phyloP scores from a whole-genome alignment of 2,329 filamentous ascomycete genomes.

The Leptographium radiaticola region DNA sequence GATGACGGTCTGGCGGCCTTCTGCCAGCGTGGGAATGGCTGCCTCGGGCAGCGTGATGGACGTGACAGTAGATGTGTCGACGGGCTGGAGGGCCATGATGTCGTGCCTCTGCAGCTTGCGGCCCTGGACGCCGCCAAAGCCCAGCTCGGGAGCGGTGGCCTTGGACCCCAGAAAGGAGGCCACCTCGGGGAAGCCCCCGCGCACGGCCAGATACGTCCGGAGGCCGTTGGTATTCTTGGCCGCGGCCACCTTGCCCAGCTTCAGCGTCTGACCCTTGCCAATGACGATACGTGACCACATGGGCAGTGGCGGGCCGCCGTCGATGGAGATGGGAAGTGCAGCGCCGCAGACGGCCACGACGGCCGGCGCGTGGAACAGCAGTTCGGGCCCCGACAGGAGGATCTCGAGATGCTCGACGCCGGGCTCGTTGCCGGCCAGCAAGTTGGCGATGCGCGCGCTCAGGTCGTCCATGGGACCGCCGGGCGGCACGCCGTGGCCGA shows the following conservation, averaged over 20 bases:
- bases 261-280: neutral
- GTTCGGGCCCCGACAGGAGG: conserved; percentile 44
- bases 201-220: conserved; percentile 44
- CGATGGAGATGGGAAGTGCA: conserved; percentile 34
- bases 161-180: conserved; percentile 45
- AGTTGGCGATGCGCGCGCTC: conserved; percentile 44
- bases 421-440: conserved; percentile 41
- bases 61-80: conserved; percentile 9
- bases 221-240: conserved; percentile 20
- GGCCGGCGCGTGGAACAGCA: conserved; percentile 40
- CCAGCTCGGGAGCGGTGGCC: conserved; percentile 39
- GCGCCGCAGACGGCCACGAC: conserved; percentile 45
- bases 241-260: neutral
- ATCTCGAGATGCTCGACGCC: conserved; percentile 44
- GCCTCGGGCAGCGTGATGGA: too few relatives aligned
- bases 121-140: conserved; percentile 45
- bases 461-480: conserved; percentile 49
- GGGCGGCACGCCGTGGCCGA: conserved; percentile 45
- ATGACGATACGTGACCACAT: conserved; percentile 40
- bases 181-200: conserved; percentile 24
- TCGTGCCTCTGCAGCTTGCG: conserved; percentile 40
- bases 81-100: conserved; percentile 26
- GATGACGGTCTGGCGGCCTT: conserved; percentile 2
- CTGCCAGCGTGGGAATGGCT: too few relatives aligned
- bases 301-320: conserved; percentile 33